Percentiles rank a stretch among this genome's conserved stretches.
Evolutionary conservation across 495 filamentous ascomycete species (phyloP).

Genomic region (Tricharina praecox): DNA sequence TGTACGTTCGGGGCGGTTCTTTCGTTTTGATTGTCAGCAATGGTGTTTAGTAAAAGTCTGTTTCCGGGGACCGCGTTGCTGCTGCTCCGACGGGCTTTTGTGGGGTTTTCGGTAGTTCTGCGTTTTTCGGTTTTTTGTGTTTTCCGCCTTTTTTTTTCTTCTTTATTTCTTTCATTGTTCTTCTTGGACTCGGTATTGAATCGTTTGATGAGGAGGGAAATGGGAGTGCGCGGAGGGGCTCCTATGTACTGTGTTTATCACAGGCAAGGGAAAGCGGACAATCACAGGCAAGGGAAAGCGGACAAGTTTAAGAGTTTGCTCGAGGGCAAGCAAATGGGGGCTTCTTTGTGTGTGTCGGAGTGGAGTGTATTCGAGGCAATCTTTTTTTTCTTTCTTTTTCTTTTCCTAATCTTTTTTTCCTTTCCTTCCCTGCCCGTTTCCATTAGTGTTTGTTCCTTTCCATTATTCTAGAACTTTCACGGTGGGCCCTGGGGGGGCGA

Average conservation of each 20-base stretch:
- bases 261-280: no score
- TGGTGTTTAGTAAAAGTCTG: slow-evolving; percentile 1
- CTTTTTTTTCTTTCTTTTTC: slow-evolving; percentile 4
- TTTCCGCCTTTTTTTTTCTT: slow-evolving; percentile 12
- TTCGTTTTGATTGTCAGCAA: slow-evolving; percentile 8
- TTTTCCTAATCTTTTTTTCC: background rate
- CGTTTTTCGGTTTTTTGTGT: slow-evolving; percentile 2
- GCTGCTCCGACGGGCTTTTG: background rate
- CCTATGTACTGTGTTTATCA: no score
- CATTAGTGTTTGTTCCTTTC: no score
- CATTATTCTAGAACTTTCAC: no score
- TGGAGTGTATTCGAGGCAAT: slow-evolving; percentile 1
- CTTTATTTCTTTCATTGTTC: slow-evolving; percentile 10
- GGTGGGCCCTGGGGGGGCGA: no score
- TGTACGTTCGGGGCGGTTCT: slow-evolving; percentile 2
- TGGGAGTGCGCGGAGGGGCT: background rate
- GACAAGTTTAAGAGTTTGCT: no score
- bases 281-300: no score
- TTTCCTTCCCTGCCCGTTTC: background rate
- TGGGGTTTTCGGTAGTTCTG: background rate
- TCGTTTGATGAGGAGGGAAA: background rate
- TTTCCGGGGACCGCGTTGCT: background rate
- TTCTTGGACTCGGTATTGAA: background rate
- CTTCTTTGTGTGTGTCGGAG: background rate
- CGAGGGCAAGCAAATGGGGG: background rate